A percentile compares a stretch with the other conserved stretches of the same genome.
Evolutionary conservation across 805 yeast species (phyloP).

Genomic region (Saccharomycopsis sp.): DNA sequence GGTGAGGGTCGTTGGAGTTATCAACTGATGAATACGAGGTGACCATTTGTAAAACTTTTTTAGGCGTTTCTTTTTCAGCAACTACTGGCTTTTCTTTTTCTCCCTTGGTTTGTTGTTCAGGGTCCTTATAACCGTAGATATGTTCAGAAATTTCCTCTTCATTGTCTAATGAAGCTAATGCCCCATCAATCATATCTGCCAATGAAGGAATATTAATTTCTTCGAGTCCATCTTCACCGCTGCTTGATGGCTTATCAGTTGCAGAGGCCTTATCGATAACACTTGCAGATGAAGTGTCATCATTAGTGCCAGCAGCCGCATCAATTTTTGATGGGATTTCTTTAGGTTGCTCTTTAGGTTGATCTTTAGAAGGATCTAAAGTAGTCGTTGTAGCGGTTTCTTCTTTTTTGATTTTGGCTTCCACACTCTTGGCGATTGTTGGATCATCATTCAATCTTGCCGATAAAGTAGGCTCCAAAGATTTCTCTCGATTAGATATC

Average conservation of each 20-base stretch:
- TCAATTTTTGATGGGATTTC: background rate
- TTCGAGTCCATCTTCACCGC: background rate
- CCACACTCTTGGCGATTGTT: no score
- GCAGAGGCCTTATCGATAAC: background rate
- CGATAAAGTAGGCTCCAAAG: conserved; percentile 20
- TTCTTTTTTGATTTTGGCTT: background rate
- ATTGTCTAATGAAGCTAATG: conserved; percentile 13
- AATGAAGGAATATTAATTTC: conserved; percentile 12
- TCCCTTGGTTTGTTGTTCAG: background rate
- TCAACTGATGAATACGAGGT: conserved; percentile 14
- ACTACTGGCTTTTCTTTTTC: background rate
- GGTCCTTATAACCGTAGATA: conserved; percentile 15
- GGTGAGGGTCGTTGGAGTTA: conserved; percentile 19
- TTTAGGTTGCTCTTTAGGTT: no score
- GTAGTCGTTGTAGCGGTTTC: background rate
- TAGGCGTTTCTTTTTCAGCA: background rate
- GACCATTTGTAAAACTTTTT: conserved; percentile 4
- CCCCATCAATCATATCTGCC: conserved; percentile 20
- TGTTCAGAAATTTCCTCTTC: conserved; percentile 14
- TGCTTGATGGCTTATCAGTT: background rate
- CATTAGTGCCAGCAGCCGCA: background rate
- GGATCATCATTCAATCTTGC: conserved; percentile 9
- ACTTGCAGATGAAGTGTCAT: background rate
- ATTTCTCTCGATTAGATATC: no score
- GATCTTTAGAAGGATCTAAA: no score